Base-by-base conservation (phyloP, 805 yeast genomes). In the Trichomonascus vanleenenianus region DNA sequence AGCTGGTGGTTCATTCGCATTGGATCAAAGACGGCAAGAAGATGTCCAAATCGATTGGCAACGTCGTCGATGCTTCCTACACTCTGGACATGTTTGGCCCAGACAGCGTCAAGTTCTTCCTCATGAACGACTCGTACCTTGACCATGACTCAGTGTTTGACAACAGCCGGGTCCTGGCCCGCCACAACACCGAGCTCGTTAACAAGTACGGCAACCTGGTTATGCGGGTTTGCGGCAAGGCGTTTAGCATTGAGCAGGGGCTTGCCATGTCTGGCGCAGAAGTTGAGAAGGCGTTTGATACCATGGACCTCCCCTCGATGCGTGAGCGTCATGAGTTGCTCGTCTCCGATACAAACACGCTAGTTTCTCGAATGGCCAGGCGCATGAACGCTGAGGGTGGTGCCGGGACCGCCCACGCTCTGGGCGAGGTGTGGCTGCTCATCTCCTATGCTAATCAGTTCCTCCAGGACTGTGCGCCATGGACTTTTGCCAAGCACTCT, bases 41-140 rank as follows among this genome's bases (percentile, higher is more conserved):
- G 60, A 93, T 93, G 98, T 85, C 95, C 42, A 93, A 93, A 57
- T 82, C 94, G 46, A 66, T 80, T 45, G 96, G 97, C 0, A 93
- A 93, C 59, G 97, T 91, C 8, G 94, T 91, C 3, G 97, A 93
- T 57, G 98, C 98, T 0, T 59, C 84, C 15, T 75, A 67, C n/a
- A 71, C 82, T 27, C 68, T 77, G 18, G 69, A 75, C 0, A 61
- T 70, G 36, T 85, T 83, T 56, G 96, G 88, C 0, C 62, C 85
- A 0, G 73, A 68, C 41, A 49, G 63, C 2, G 65, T 88, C 36
- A 71, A 96, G 50, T 80, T 85, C 64, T 87, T 80, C 59, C 64
- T 93, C 47, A 72, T 82, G 64, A 85, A 82, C 54, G 82, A 82
- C 58, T 82, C 95, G 1, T 79, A 80, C 32, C 64, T 93, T 30